phyloP scores from a whole-genome alignment of 768 basidiomycete species.

The Favolaschia claudopus region DNA sequence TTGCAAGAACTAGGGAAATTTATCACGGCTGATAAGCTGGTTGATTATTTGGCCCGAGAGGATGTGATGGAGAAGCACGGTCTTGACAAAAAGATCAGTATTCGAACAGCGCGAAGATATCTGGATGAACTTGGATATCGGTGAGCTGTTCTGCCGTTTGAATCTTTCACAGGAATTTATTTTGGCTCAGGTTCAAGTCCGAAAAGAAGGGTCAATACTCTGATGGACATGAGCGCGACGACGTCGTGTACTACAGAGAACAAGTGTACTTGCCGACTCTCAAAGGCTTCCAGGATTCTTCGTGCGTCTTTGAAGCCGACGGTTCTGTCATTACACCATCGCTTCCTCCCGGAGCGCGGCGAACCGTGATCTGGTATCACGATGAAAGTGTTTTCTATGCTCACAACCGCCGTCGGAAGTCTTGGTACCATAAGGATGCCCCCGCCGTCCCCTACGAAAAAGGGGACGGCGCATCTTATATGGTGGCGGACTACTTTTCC shows the following conservation, averaged over 20 bases:
- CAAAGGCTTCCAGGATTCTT: constrained; percentile 10
- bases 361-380: constrained; percentile 32
- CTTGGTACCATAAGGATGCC: constrained; percentile 34
- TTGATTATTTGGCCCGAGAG: constrained; percentile 17
- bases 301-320: constrained; percentile 7
- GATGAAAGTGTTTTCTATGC: constrained; percentile 46
- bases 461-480: constrained; percentile 41
- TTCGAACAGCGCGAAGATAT: constrained; percentile 33
- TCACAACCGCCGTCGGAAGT: constrained; percentile 34
- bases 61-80: constrained; percentile 20
- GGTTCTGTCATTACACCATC: background rate
- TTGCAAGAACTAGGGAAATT: constrained; percentile 21
- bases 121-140: constrained; percentile 31
- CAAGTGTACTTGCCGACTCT: constrained; percentile 30
- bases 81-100: constrained; percentile 28
- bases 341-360: background rate
- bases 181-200: background rate
- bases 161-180: too few species aligned
- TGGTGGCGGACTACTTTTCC: constrained; percentile 46
- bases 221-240: constrained; percentile 37
- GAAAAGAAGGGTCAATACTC: constrained; percentile 33
- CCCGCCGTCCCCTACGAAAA: constrained; percentile 35
- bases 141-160: constrained; percentile 8
- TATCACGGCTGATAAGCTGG: constrained; percentile 30
- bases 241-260: constrained; percentile 38